Base-by-base conservation (phyloP, 306 rosid species). In the Prinsepia uniflora region DNA sequence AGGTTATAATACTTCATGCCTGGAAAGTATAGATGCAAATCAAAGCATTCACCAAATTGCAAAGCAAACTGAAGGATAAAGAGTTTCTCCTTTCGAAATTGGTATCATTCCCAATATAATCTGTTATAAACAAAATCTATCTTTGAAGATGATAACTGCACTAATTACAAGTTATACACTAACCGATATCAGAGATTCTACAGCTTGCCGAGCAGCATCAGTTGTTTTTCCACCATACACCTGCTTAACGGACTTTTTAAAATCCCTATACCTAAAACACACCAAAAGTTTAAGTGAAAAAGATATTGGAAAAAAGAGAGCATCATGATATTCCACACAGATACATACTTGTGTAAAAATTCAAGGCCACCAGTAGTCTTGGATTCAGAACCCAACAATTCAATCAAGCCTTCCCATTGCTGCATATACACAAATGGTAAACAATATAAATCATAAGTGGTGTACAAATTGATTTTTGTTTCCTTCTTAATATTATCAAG, bases 351-450 rank as follows among this genome's bases (percentile, higher is more conserved):
- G 94, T 85, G 90, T 78, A 93, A 74, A 84, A 93, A 90, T 67
- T 90, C 96, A 36, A 93, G 96, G 63, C 97, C 98, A 22, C 97
- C 98, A 4, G 94, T 90, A 72, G 87, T 83, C 73, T 81, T 93
- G 40, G 98, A 87, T 76, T 90, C 97, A 68, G 96, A 87, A 71
- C 96, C 97, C 88, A 93, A 79, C 75, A 90, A 85, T 80, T 93
- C 98, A 71, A 93, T 90, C 74, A 93, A 71, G 52, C 97, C 96
- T 81, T 93, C 97, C 97, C 98, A 93, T 90, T 87, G 96, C 98
- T 90, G 90, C 0, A 30, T 68, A 81, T 14, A 17, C 43, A 66
- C 62, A 17, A 67, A 72, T 22, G 44, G 72, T 43, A 65, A 43
- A 68, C 10, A 30, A 30, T 30, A 30, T 30, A 30, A 30, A 2